Percentiles rank a stretch among this genome's conserved stretches.
phyloP scores from a whole-genome alignment of 2,329 filamentous ascomycete genomes.

The Cladosporium cucumerinum region DNA sequence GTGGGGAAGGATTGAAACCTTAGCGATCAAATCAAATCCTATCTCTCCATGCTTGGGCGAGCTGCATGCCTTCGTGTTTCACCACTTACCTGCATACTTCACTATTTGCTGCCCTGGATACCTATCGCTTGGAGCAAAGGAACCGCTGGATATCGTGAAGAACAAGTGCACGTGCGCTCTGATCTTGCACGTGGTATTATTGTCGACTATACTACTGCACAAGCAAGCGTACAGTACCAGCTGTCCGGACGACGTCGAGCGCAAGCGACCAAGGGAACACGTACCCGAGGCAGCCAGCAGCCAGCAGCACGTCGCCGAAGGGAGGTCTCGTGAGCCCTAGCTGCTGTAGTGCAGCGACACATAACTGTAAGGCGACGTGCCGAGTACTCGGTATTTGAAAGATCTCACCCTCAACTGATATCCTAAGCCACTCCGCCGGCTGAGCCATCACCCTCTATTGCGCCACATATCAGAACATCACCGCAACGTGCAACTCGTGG shows the following conservation, averaged over 20 bases:
- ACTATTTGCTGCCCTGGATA: not conserved
- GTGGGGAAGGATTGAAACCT: not conserved
- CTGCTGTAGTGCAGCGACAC: not conserved
- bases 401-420: not conserved
- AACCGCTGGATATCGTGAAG: not conserved
- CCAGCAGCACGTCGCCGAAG: not conserved
- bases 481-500: not conserved
- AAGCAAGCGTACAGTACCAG: not conserved
- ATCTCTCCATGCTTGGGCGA: not conserved
- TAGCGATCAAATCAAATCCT: not conserved
- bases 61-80: not conserved
- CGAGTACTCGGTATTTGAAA: not conserved
- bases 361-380: not conserved
- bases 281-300: not conserved
- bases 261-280: not conserved
- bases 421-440: not conserved
- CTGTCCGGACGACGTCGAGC: not conserved
- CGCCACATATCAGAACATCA: not conserved
- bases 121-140: not conserved
- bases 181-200: not conserved
- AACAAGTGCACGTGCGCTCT: not conserved
- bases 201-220: not conserved
- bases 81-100: not conserved
- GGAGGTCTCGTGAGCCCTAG: constrained; percentile 2
- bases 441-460: too few relatives aligned